Evolutionary conservation across 108 stramenopile species (phyloP).

Genomic region (Skeletonema costatum): DNA sequence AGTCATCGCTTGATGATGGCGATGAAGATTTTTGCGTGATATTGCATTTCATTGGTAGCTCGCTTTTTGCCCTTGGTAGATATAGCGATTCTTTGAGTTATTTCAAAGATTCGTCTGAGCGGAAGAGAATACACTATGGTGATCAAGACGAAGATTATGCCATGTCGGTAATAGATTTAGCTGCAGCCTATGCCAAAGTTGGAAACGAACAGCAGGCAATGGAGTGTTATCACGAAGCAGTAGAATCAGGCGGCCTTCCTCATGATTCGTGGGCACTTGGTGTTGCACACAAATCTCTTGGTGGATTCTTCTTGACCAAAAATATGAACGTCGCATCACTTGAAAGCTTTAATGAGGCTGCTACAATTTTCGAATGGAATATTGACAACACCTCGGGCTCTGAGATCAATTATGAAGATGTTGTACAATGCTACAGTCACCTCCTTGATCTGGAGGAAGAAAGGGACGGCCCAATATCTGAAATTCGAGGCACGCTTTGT

Average conservation of each 20-base stretch:
- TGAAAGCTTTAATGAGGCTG: conserved; percentile 42
- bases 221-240: conserved; percentile 48
- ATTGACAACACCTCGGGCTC: conserved; percentile 18
- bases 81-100: conserved; percentile 33
- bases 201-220: conserved; percentile 39
- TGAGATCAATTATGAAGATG: conserved; percentile 16
- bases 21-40: conserved; percentile 46
- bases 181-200: conserved; percentile 40
- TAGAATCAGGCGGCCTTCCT: conserved; percentile 45
- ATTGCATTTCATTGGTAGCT: conserved; percentile 48
- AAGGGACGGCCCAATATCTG: conserved; percentile 23
- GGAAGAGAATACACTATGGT: conserved; percentile 29
- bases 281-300: conserved; percentile 40
- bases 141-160: conserved; percentile 41
- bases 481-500: conserved; percentile 35
- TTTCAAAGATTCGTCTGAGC: conserved; percentile 33
- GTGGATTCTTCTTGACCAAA: conserved; percentile 25
- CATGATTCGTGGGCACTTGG: conserved; percentile 55
- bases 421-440: conserved; percentile 41
- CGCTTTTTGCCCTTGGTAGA: conserved; percentile 31
- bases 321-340: conserved; percentile 22
- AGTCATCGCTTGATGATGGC: conserved; percentile 24
- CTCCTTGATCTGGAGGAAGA: conserved; percentile 46
- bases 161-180: conserved; percentile 44
- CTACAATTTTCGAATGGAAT: conserved; percentile 48